Evolutionary conservation across 2,329 filamentous ascomycete genomes (phyloP).

Genomic region (Fusarium stilboides): DNA sequence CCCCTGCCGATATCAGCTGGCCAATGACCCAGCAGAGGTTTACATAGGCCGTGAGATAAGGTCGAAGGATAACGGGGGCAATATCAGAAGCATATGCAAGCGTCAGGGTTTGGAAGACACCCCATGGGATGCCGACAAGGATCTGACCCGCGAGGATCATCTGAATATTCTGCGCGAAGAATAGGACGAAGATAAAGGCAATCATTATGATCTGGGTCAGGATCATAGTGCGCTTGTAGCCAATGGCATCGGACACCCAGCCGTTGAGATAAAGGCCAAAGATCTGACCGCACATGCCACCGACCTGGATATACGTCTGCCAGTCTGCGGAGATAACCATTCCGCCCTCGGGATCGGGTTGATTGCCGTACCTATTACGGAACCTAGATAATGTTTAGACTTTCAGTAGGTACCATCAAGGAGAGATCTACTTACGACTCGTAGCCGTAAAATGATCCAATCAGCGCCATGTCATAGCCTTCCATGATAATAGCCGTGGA

Average conservation of each 20-base stretch:
- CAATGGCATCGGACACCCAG: slow-evolving; percentile 72
- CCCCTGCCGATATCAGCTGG: slow-evolving; percentile 61
- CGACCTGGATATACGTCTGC: slow-evolving; percentile 57
- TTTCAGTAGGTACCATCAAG: too few relatives aligned
- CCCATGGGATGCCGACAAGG: slow-evolving; percentile 70
- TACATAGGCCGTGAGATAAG: slow-evolving; percentile 64
- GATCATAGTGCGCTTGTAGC: slow-evolving; percentile 73
- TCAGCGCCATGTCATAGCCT: slow-evolving; percentile 59
- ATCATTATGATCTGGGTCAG: slow-evolving; percentile 64
- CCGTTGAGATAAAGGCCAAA: slow-evolving; percentile 74
- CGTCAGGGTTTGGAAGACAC: slow-evolving; percentile 67
- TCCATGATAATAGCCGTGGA: slow-evolving; percentile 61
- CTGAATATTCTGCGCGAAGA: slow-evolving; percentile 69
- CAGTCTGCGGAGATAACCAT: slow-evolving; percentile 45
- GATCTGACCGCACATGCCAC: slow-evolving; percentile 70
- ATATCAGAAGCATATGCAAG: slow-evolving; percentile 77
- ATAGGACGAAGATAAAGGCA: slow-evolving; percentile 71
- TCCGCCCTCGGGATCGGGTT: slow-evolving; percentile 35
- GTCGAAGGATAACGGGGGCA: slow-evolving; percentile 70
- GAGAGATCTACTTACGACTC: slow-evolving; percentile 40
- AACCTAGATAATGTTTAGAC: slow-evolving; percentile 47
- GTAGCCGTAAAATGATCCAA: slow-evolving; percentile 60
- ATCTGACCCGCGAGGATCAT: slow-evolving; percentile 70
- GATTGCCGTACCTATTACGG: slow-evolving; percentile 65
- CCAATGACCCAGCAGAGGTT: slow-evolving; percentile 67